Base-by-base conservation (phyloP, 345 rosid genomes). In the Crucihimalaya himalaica region DNA sequence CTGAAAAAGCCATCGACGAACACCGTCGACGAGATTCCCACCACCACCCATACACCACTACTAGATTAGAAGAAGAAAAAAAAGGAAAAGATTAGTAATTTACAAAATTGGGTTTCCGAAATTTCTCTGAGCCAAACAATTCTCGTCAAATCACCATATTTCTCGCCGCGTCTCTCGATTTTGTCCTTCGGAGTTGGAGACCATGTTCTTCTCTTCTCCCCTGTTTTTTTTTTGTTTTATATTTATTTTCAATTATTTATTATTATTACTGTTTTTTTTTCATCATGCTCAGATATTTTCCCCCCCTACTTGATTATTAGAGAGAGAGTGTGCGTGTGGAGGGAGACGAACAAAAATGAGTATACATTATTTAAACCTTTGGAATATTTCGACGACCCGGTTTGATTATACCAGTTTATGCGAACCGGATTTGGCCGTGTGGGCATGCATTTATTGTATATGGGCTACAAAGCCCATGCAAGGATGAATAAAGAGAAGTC, bases 1-100 rank as follows among this genome's bases (percentile, higher is more conserved):
- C 55, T 87, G 90, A 83, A 91, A 86, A 78, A 78, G 81, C 97
- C 92, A 91, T 83, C 97, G 97, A 82, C 92, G 92, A 76, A 89
- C 88, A 68, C 86, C 91, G 81, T 89, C 91, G 85, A 84, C 90
- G 65, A 94, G 83, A 66, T 88, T 78, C 54, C 91, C 86, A 79
- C 89, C 78, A 48, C 90, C 87, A 78, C 92, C 92, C 92, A 89
- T 87, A 3, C 3, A 72, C 74, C 40, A 76, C 66, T 43, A 68
- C 70, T 69, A 55, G 63, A 76, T 46, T 70, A 42, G 43, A 70
- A 29, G 32, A 11, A 0, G 9, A 48, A 65, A 29, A 51, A 13
- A 12, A 55, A 65, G 20, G 15, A 9, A 64, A 66, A 48, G 45
- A 59, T 39, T 21, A 20, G 54, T 57, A 43, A 78, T 78, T 71